Evolutionary conservation across 331 rosid genomes (phyloP).

Genomic region (Quercus lobata): DNA sequence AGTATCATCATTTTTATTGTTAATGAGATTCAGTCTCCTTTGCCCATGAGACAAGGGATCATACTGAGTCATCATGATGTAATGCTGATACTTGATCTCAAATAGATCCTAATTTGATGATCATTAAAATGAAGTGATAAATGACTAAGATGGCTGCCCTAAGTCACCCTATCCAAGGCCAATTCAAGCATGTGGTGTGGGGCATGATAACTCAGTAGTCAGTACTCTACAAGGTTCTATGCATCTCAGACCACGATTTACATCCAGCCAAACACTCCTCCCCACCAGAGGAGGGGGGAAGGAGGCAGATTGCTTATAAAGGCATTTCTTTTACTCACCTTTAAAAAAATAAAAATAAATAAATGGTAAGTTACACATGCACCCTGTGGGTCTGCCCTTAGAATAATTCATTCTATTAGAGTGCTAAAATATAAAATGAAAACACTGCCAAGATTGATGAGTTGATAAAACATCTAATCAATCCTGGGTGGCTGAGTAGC

Average conservation of each 20-base stretch:
- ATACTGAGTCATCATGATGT: background rate
- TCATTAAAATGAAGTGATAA: background rate
- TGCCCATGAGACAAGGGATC: background rate
- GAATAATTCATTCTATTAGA: no score
- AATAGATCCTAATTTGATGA: background rate
- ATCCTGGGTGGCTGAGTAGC: no score
- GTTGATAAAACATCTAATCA: no score
- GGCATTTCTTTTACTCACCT: no score
- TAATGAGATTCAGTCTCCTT: background rate
- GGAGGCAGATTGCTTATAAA: no score
- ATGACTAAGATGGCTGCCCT: background rate
- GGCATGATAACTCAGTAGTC: background rate
- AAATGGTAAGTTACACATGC: no score
- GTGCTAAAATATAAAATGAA: no score
- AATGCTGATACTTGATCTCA: background rate
- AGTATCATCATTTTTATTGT: background rate
- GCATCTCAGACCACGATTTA: no score
- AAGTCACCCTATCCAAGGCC: background rate
- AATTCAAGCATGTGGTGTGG: background rate
- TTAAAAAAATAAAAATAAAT: no score
- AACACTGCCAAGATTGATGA: no score
- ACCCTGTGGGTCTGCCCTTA: no score
- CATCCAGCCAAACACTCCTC: background rate
- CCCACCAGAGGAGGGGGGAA: no score
- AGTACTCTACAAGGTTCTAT: background rate